These are phyloP conservation scores for Botrytis squamosa DNA, from an alignment of 2,329 filamentous ascomycete genomes.

Conservation along the genomic window DNA sequence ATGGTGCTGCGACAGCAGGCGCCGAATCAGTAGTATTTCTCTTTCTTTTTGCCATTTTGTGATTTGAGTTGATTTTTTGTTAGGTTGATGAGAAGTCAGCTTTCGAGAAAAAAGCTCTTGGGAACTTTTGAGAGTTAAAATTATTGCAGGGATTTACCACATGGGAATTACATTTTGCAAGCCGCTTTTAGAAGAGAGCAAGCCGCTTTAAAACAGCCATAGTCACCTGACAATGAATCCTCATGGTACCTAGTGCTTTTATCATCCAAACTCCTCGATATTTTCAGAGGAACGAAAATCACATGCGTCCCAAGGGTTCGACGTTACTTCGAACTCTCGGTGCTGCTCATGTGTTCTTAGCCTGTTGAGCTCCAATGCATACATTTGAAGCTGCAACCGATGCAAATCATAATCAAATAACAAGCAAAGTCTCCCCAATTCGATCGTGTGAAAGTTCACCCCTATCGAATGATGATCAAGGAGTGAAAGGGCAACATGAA, in stretches of 20 bases:
- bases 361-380: background rate
- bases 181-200: background rate
- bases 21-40: slow-evolving; percentile 31
- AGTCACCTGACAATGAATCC: background rate
- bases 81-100: background rate
- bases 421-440: background rate
- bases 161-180: background rate
- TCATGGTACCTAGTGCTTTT: background rate
- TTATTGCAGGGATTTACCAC: slow-evolving; percentile 17
- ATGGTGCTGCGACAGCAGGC: slow-evolving; percentile 5
- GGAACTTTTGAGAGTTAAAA: slow-evolving; percentile 5
- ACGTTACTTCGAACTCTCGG: background rate
- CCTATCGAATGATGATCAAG: background rate
- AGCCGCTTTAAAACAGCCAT: background rate
- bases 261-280: background rate
- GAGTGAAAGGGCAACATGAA: background rate
- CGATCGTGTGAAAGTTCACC: background rate
- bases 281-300: background rate
- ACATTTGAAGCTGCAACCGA: background rate
- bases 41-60: slow-evolving; percentile 39
- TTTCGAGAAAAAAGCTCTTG: slow-evolving; percentile 4
- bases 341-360: background rate
- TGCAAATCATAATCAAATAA: background rate
- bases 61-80: background rate
- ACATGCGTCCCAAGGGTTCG: background rate